Evolutionary conservation across 139 green algal species (phyloP).

Genomic region (Chlorella sp.): DNA sequence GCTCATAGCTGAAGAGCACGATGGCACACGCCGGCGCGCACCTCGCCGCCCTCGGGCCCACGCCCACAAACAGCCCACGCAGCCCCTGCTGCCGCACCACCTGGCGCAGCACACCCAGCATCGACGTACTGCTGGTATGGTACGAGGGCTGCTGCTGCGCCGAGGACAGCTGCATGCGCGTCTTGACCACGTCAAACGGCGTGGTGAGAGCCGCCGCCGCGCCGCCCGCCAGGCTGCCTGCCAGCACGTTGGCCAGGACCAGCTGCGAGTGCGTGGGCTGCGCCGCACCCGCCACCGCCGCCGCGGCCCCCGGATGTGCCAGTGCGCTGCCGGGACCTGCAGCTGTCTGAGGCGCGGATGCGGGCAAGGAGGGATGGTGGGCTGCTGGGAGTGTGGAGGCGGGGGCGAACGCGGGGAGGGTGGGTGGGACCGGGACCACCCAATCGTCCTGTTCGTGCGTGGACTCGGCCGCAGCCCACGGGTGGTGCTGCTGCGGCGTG

Average conservation of each 20-base stretch:
- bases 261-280: slow-evolving; percentile 23
- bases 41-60: slow-evolving; percentile 56
- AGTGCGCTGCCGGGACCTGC: too few relatives aligned
- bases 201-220: slow-evolving; percentile 80
- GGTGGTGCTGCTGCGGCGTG: too few relatives aligned
- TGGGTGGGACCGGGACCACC: too few relatives aligned
- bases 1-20: slow-evolving; percentile 82
- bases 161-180: slow-evolving; percentile 55
- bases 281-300: too few relatives aligned
- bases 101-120: slow-evolving; percentile 26
- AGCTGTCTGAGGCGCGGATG: too few relatives aligned
- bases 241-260: slow-evolving; percentile 50
- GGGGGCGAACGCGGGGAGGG: too few relatives aligned
- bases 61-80: slow-evolving; percentile 68
- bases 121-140: too few relatives aligned
- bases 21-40: slow-evolving; percentile 85
- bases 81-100: slow-evolving; percentile 52
- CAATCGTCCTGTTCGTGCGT: too few relatives aligned
- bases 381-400: too few relatives aligned
- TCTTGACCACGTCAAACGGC: slow-evolving; percentile 97
- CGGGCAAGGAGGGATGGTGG: too few relatives aligned
- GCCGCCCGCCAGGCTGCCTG: slow-evolving; percentile 51
- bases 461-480: too few relatives aligned
- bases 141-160: not conserved
- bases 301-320: too few relatives aligned